Percentiles rank a stretch among this genome's conserved stretches.
phyloP scores from a whole-genome alignment of 148 eudicot species.

The Fagopyrum tataricum region DNA sequence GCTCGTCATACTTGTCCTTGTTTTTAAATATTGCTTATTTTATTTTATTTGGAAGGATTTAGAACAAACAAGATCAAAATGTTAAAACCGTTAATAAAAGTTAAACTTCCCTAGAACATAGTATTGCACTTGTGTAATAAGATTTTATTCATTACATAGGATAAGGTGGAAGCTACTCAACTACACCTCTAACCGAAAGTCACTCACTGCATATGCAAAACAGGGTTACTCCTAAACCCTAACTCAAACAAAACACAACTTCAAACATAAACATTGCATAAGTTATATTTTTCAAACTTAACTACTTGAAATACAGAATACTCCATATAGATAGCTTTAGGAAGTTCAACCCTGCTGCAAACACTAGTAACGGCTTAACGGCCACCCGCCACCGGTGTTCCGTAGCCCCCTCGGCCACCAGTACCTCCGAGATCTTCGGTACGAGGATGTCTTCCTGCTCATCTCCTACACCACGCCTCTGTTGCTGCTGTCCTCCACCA shows the following conservation, averaged over 20 bases:
- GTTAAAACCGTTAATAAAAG: too few relatives aligned
- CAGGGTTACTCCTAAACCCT: not conserved
- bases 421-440: not conserved
- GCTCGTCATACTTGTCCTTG: too few relatives aligned
- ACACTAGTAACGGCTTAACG: not conserved
- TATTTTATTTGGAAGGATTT: too few relatives aligned
- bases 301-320: not conserved
- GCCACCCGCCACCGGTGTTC: not conserved
- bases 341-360: not conserved
- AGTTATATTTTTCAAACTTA: not conserved
- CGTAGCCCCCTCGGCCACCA: not conserved
- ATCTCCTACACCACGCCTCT: not conserved
- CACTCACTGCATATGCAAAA: not conserved
- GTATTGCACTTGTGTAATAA: not conserved
- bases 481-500: not conserved
- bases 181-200: not conserved
- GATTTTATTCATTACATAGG: not conserved
- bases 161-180: not conserved
- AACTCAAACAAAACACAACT: not conserved
- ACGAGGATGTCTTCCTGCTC: not conserved
- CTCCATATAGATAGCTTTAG: not conserved
- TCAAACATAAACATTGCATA: not conserved
- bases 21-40: too few relatives aligned
- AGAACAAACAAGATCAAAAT: too few relatives aligned
- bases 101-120: too few relatives aligned